Conservation (phyloP, 495 filamentous ascomycete species). For the Lepidopterella palustris region DNA sequence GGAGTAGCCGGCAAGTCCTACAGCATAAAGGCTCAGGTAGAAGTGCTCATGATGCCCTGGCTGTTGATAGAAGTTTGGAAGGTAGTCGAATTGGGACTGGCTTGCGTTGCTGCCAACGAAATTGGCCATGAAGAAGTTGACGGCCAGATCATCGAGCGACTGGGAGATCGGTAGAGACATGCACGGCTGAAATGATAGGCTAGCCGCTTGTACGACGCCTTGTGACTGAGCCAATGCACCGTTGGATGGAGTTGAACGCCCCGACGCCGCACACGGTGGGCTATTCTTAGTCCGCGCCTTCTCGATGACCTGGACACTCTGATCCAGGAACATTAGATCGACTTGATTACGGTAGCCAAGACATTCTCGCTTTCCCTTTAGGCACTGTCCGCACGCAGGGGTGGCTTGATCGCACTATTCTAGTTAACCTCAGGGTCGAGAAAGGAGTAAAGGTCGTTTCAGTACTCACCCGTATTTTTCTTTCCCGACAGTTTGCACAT, state of each 20-base stretch:
- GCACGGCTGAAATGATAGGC: not conserved
- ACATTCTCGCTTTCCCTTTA: conserved; percentile 12
- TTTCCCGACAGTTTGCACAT: conserved; percentile 14
- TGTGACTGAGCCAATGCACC: not conserved
- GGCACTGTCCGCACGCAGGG: conserved; percentile 19
- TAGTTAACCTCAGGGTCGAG: not conserved
- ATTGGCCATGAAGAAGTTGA: conserved; percentile 19
- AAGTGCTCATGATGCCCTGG: not conserved
- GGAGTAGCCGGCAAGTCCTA: conserved; percentile 16
- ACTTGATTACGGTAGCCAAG: conserved; percentile 17
- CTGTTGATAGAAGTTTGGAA: conserved; percentile 9
- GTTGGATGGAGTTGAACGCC: not conserved
- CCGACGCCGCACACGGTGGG: not conserved
- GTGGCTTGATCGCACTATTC: conserved; percentile 18
- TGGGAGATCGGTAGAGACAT: conserved; percentile 6
- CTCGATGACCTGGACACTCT: conserved; percentile 14
- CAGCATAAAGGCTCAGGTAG: conserved; percentile 8
- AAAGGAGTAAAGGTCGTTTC: not conserved
- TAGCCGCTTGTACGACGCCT: not conserved
- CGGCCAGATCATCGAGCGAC: conserved; percentile 6
- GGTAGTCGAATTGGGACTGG: conserved; percentile 13
- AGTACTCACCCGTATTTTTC: conserved; percentile 20
- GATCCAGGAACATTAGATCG: conserved; percentile 22
- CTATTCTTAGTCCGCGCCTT: conserved; percentile 2
- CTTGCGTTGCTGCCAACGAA: conserved; percentile 6